Evolutionary conservation across 2,329 filamentous ascomycete genomes (phyloP).

Genomic region (Thielaviopsis cerberus): DNA sequence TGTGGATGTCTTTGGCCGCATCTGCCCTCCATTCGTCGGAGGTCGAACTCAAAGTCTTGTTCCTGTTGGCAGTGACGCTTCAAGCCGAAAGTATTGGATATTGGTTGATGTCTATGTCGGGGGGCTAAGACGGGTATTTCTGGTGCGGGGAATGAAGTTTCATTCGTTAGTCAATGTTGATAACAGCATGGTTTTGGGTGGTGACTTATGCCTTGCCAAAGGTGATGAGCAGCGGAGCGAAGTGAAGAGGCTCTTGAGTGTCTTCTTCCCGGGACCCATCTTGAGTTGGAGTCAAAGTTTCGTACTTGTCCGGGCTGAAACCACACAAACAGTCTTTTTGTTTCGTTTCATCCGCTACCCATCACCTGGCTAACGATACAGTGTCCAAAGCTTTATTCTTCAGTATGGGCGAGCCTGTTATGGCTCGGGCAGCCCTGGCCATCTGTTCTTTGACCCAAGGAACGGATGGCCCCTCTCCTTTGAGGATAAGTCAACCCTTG

Average conservation of each 20-base stretch:
- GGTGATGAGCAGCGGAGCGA: slow-evolving; percentile 10
- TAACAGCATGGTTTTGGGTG: neutral
- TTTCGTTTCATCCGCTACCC: neutral
- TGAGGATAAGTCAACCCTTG: slow-evolving; percentile 1
- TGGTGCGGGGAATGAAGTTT: neutral
- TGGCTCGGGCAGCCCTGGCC: neutral
- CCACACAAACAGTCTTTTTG: neutral
- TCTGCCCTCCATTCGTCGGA: slow-evolving; percentile 43
- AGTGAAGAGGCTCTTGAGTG: slow-evolving; percentile 10
- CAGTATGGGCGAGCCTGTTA: neutral
- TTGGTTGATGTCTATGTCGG: neutral
- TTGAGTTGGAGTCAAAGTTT: slow-evolving; percentile 85
- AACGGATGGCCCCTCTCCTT: slow-evolving; percentile 1
- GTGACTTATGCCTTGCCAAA: slow-evolving; percentile 13
- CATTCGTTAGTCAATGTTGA: neutral
- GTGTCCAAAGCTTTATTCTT: neutral
- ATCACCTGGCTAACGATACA: neutral
- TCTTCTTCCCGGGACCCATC: slow-evolving; percentile 54
- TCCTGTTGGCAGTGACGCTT: slow-evolving; percentile 71
- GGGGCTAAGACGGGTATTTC: neutral
- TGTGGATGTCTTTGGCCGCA: slow-evolving; percentile 84
- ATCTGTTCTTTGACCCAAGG: neutral
- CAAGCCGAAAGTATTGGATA: slow-evolving; percentile 43
- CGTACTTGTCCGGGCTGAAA: slow-evolving; percentile 53
- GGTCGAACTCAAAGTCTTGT: slow-evolving; percentile 87